Evolutionary conservation across 768 basidiomycete genomes (phyloP), one percentile per base, ranked within the genome.

Genomic region (Russula dissimulans): DNA sequence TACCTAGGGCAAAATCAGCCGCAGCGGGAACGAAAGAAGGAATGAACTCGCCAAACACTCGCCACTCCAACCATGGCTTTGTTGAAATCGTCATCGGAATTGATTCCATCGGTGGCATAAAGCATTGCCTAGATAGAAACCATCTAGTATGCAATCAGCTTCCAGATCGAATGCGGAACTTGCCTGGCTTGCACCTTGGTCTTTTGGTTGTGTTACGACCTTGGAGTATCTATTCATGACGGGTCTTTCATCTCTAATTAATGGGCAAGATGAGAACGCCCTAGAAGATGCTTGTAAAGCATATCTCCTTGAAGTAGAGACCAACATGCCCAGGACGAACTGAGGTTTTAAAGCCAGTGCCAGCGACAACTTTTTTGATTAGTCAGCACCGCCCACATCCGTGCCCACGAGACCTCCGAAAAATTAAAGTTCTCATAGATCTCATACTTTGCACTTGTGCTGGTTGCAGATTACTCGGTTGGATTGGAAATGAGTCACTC

Each of bases 1-100:
- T 98, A 98, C 95, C 95, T 97, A 61, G 54, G 62, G 12, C 10
- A 42, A 32, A 47, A 22, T 60, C 56, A 60, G 63, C 69, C 63
- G 45, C 53, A 59, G 56, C 57, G 36, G 29, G 63, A 67, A 60
- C 18, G 57, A 12, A 34, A 18, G 56, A 64, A 53, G 42, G 34
- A 51, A 63, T 64, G 43, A 44, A 75, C 86, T 71, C 70, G 94
- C 97, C 97, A 99, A 39, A 99, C 89, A 66, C 93, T 95, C 10
- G 86, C 97, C 31, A 99, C 85, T 52, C 97, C 97, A 57, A 99
- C 90, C 95, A 98, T 97, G 47, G 95, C 85, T 71, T 95, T 97
- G 69, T 90, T 77, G 63, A 99, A 89, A 76, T 99, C 97, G 2
- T 78, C 80, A 65, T 95, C 89, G 15, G 67, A 74, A 29, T 79